Evolutionary conservation across 352 stramenopile genomes (phyloP).

Genomic region (Phytopythium ostracodes): DNA sequence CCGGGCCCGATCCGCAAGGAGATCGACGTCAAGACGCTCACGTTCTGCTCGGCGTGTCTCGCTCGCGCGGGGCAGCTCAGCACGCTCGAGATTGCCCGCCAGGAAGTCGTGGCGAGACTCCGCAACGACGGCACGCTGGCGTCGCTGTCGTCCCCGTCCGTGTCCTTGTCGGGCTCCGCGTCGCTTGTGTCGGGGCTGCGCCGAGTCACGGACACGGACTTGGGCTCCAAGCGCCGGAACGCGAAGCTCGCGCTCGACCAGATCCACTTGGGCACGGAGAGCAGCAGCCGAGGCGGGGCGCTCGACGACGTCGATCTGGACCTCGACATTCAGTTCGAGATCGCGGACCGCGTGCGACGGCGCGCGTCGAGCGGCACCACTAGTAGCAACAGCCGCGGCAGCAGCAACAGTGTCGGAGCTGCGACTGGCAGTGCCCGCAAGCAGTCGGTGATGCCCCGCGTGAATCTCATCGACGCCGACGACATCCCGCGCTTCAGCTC

Average conservation of each 20-base stretch:
- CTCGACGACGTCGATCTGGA: neutral
- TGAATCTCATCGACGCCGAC: constrained; percentile 6
- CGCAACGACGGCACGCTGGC: constrained; percentile 1
- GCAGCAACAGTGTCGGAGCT: neutral
- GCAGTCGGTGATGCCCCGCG: neutral
- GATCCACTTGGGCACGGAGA: constrained; percentile 9
- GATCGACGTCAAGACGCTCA: constrained; percentile 24
- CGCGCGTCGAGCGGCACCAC: constrained; percentile 4
- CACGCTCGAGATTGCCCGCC: constrained; percentile 25
- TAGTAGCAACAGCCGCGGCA: neutral
- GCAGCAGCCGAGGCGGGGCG: neutral
- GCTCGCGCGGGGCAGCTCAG: constrained; percentile 21
- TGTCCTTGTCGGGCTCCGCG: neutral
- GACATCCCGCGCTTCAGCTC: constrained; percentile 4
- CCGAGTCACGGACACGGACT: neutral
- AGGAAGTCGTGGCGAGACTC: constrained; percentile 18
- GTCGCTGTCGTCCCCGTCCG: neutral
- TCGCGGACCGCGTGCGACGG: constrained; percentile 2
- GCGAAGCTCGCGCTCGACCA: constrained; percentile 5
- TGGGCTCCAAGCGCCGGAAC: neutral
- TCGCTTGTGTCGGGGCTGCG: neutral
- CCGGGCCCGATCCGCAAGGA: constrained; percentile 20
- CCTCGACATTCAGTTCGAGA: constrained; percentile 2
- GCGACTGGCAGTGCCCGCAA: neutral
- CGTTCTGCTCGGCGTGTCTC: constrained; percentile 34